Evolutionary conservation across 768 basidiomycete species (phyloP), one percentile per base, ranked within the genome.

Genomic region (Neoboletus subvelutipes): DNA sequence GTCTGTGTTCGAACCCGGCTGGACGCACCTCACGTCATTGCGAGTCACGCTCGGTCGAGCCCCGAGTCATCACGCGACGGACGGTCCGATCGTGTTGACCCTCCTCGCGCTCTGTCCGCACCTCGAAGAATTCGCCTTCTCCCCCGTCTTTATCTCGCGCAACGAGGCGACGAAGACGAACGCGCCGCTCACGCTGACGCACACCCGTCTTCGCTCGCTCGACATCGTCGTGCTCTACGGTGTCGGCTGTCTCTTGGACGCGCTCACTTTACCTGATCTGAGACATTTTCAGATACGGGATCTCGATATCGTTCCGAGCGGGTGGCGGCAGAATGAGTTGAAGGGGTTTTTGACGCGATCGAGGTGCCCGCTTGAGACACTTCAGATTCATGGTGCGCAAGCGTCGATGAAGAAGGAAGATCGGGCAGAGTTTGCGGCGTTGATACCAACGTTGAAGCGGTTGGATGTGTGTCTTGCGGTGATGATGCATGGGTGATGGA

Each of bases 271-370:
- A 17, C 66, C 67, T 1, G 26, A 39, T 13, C 49, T 67, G 24
- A 43, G 40, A 9, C 29, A 49, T 12, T 52, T 67, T 46, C 48
- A 56, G 36, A 46, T 63, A 18, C 18, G 22, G 22, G 45, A 64
- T 53, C 34, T 66, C n/a, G 63, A 65, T 24, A 54, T 65, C 24
- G 9, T 61, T n/a, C 63, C 63, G 20, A 53, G 50, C 12, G 17
- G 26, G 6, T 69, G 65, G 62, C 56, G 39, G 31, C 51, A 61
- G 11, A 24, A 43, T 8, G 50, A 52, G 10, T 42, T 67, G 46
- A 67, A 31, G 41, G 15, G 59, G 22, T 69, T 69, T 17, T 13
- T 69, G 26, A 22, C n/a, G 36, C 54, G 67, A 4, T 69, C 65
- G 17, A 6, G 7, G 29, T 69, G 68, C 33, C 68, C 62, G 7